Base-by-base conservation (phyloP, 1,139 yeast species). In the Pichia sp. region DNA sequence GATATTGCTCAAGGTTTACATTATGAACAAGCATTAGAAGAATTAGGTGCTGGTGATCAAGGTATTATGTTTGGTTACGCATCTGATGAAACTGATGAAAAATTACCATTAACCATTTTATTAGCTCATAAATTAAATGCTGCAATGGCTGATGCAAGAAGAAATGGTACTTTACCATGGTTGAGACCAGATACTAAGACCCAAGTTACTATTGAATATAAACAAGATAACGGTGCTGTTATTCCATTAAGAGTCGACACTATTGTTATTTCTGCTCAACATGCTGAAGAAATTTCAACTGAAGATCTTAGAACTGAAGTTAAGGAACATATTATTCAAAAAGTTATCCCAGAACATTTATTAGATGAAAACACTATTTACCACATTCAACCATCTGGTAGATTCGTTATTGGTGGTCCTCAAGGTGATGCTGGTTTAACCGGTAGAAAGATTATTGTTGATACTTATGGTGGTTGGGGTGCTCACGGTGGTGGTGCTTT, bases 401-500 rank as follows among this genome's bases (percentile, higher is more conserved):
- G 97, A 75, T 92, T 92, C 81, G 97, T 94, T 66, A 92, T 92
- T 70, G 99, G 99, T 76, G 99, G 99, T 72, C 98, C 98, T 62
- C 98, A 92, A 76, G 99, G 99, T 81, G 99, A 92, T 70, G 98
- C 99, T 60, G 99, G 99, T 78, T 78, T 92, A 67, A 92, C 99
- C 62, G 99, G 99, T 73, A 89, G 99, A 78, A 92, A 92, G 81
- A 92, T 92, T 72, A 92, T 92, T 68, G 99, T 92, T 69, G 99
- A 92, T 75, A 95, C 98, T 58, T 92, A 92, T 76, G 99, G 99
- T 78, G 98, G 99, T 66, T 94, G 98, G 94, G 97, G 98, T 75
- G 97, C 98, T 66, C 98, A 92, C 79, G 99, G 99, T 76, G 99
- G 99, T 80, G 99, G 99, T 81, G 98, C 98, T 59, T 92, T 94